Percentiles rank a stretch among this genome's conserved stretches.
Evolutionary conservation across 192 early-diverging fungal species (phyloP).

Genomic region (Phycomyces blakesleeanus): DNA sequence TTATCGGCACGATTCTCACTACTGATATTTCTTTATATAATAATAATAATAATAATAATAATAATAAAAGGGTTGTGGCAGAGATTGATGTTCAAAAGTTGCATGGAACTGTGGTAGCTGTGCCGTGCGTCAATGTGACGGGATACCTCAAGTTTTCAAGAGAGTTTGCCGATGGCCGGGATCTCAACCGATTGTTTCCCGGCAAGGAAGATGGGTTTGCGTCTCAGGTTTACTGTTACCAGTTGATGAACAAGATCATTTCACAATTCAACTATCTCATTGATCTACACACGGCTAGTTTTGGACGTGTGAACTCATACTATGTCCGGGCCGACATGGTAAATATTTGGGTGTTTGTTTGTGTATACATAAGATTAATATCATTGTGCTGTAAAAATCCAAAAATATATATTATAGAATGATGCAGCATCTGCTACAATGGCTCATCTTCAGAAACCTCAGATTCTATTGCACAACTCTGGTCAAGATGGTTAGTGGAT

Average conservation of each 20-base stretch:
- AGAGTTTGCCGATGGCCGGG: constrained; percentile 83
- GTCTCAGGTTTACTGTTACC: constrained; percentile 79
- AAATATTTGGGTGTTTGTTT: no score
- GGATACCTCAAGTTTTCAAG: constrained; percentile 77
- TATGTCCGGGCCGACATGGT: constrained; percentile 85
- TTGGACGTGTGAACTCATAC: constrained; percentile 80
- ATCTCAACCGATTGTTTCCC: constrained; percentile 85
- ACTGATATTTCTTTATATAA: no score
- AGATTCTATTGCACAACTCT: constrained; percentile 64
- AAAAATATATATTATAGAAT: no score
- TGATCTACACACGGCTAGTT: constrained; percentile 85
- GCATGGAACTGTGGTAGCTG: constrained; percentile 82
- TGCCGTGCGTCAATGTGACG: constrained; percentile 84
- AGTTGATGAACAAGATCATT: constrained; percentile 76
- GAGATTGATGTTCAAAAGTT: constrained; percentile 71
- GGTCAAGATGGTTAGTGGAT: constrained; percentile 63
- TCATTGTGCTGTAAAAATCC: no score
- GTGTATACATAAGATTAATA: no score
- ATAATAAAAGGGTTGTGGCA: constrained; percentile 65
- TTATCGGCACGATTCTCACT: no score
- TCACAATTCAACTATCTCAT: constrained; percentile 80
- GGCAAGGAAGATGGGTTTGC: constrained; percentile 69
- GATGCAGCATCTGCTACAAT: constrained; percentile 64
- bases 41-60: no score
- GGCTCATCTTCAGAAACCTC: constrained; percentile 86